Percentiles rank a stretch among this genome's conserved stretches.
phyloP scores from a whole-genome alignment of 2,329 filamentous ascomycete genomes.

The Arachnomyces sp. region DNA sequence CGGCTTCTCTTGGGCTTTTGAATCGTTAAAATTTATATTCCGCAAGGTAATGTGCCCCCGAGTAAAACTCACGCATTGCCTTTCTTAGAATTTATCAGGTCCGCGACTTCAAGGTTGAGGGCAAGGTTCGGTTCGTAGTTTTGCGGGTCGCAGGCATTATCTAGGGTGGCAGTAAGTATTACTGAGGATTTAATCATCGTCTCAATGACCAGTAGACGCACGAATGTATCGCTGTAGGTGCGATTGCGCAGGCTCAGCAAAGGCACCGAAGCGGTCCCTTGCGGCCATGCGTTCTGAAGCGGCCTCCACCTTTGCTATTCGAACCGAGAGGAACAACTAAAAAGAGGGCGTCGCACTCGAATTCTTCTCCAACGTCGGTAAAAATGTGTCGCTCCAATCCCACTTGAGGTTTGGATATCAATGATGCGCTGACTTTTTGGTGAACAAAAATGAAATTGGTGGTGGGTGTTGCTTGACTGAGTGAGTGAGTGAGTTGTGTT shows the following conservation, averaged over 20 bases:
- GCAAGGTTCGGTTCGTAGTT: slow-evolving; percentile 98
- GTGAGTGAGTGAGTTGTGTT: slow-evolving; percentile 1
- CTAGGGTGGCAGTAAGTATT: slow-evolving; percentile 25
- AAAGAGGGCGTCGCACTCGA: slow-evolving; percentile 3
- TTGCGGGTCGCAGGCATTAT: slow-evolving; percentile 90
- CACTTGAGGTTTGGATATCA: not conserved
- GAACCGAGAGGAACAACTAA: not conserved
- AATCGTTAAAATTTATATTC: slow-evolving; percentile 16
- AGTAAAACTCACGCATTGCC: slow-evolving; percentile 59
- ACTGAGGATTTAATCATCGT: not conserved
- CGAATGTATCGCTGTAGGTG: slow-evolving; percentile 90
- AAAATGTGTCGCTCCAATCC: not conserved
- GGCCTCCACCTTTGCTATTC: slow-evolving; percentile 65
- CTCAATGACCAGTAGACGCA: slow-evolving; percentile 29
- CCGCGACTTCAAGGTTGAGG: slow-evolving; percentile 89
- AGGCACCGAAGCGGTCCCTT: slow-evolving; percentile 83
- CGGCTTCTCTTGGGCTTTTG: slow-evolving; percentile 74
- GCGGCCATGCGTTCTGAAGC: slow-evolving; percentile 91
- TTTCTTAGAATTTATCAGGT: slow-evolving; percentile 96
- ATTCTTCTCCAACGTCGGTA: not conserved
- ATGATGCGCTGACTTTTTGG: not conserved
- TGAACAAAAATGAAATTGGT: not conserved
- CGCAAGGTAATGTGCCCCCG: not conserved
- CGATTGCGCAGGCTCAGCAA: slow-evolving; percentile 68
- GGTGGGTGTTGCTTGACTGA: not conserved